phyloP scores from a whole-genome alignment of 2,329 filamentous ascomycete genomes.

The Aspergillus sp. region DNA sequence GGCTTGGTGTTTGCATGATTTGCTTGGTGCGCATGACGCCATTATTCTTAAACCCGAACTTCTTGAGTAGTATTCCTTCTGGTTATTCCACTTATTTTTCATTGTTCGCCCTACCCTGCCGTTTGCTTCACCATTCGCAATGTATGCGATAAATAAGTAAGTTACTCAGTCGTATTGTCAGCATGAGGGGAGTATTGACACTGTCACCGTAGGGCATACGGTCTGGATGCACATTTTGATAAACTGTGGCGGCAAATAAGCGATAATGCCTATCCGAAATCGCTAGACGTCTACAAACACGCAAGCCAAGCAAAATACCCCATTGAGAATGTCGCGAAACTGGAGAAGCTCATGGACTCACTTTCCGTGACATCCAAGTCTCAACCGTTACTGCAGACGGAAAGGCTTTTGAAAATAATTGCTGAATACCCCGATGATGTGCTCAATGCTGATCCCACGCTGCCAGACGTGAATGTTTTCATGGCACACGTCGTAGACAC shows the following conservation, averaged over 20 bases:
- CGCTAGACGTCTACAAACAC: slow-evolving; percentile 24
- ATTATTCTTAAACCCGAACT: background rate
- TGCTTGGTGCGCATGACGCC: background rate
- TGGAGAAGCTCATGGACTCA: slow-evolving; percentile 69
- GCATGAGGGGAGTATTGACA: background rate
- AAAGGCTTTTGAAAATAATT: slow-evolving; percentile 64
- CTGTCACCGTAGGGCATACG: slow-evolving; percentile 54
- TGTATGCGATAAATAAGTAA: slow-evolving; percentile 19
- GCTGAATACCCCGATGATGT: slow-evolving; percentile 44
- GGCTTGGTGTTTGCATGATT: background rate
- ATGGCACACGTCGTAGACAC: slow-evolving; percentile 71
- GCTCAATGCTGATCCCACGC: background rate
- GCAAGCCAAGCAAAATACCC: slow-evolving; percentile 12
- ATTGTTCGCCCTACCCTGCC: background rate
- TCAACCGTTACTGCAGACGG: slow-evolving; percentile 61
- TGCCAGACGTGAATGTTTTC: slow-evolving; percentile 22
- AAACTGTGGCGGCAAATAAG: slow-evolving; percentile 52
- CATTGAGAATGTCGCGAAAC: slow-evolving; percentile 44
- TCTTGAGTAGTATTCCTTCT: background rate
- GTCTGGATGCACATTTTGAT: slow-evolving; percentile 61
- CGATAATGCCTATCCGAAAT: slow-evolving; percentile 14
- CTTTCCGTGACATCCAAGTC: slow-evolving; percentile 71
- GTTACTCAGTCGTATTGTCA: background rate
- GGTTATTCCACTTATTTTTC: background rate
- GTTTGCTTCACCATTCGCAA: background rate